These are phyloP conservation scores for Globisporangium polare DNA, from an alignment of 352 stramenopile genomes.

Conservation along the genomic window DNA sequence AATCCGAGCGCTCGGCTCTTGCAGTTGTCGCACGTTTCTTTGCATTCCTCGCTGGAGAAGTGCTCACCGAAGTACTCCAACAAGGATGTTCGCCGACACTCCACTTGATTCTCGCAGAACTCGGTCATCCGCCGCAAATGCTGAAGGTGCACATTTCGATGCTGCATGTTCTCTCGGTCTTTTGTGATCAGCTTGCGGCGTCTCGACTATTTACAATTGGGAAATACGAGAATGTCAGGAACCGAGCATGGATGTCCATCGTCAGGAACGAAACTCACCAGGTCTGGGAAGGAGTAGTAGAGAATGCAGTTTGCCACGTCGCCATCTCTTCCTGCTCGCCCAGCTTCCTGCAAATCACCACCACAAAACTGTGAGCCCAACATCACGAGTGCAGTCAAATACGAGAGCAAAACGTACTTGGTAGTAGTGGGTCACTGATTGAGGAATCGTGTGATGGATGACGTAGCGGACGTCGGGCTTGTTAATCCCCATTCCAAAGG, in stretches of 20 bases:
- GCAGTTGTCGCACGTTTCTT: slow-evolving; percentile 85
- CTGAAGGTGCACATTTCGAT: slow-evolving; percentile 79
- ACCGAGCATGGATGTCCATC: neutral
- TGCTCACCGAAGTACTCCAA: slow-evolving; percentile 89
- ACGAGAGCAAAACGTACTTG: slow-evolving; percentile 39
- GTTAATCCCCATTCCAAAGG: slow-evolving; percentile 90
- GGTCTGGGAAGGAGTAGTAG: slow-evolving; percentile 82
- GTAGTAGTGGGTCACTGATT: slow-evolving; percentile 89
- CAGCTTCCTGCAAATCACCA: slow-evolving; percentile 58
- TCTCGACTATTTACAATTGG: slow-evolving; percentile 30
- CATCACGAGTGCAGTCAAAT: neutral
- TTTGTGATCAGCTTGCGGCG: slow-evolving; percentile 77
- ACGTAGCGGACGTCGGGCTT: slow-evolving; percentile 88
- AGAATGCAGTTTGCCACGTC: slow-evolving; percentile 82
- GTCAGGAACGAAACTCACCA: slow-evolving; percentile 31
- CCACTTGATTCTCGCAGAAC: slow-evolving; percentile 87
- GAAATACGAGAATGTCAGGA: neutral
- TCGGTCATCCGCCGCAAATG: slow-evolving; percentile 82
- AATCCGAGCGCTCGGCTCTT: slow-evolving; percentile 71
- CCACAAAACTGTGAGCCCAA: neutral
- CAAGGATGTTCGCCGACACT: slow-evolving; percentile 77
- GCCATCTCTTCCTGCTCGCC: slow-evolving; percentile 75
- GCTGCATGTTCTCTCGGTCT: slow-evolving; percentile 71
- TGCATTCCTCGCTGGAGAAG: slow-evolving; percentile 69
- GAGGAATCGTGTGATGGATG: slow-evolving; percentile 85